Conservation (phyloP, 1,139 yeast species). For the Entelexis sorbosivorans region DNA sequence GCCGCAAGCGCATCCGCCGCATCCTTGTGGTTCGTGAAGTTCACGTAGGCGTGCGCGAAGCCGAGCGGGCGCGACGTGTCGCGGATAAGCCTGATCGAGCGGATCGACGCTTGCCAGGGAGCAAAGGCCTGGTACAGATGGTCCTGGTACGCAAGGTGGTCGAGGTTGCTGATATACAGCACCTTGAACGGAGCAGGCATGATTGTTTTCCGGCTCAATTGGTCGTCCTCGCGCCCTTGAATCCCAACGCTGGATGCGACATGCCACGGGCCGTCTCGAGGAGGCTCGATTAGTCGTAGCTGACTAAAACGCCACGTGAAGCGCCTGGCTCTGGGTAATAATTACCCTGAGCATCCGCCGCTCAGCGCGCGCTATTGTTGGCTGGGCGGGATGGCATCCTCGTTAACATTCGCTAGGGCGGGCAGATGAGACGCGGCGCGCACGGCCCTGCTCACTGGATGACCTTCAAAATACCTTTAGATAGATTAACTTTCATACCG, state of each 20-base stretch:
- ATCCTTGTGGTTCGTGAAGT: slow-evolving; percentile 66
- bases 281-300: not conserved
- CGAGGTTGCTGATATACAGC: slow-evolving; percentile 77
- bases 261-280: not conserved
- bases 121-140: slow-evolving; percentile 55
- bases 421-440: too few species aligned
- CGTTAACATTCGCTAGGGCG: too few species aligned
- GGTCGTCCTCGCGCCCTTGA: not conserved
- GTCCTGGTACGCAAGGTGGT: slow-evolving; percentile 72
- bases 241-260: not conserved
- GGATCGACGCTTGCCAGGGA: slow-evolving; percentile 71
- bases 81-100: slow-evolving; percentile 85
- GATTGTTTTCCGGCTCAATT: slow-evolving; percentile 1
- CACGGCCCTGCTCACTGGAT: too few species aligned
- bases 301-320: slow-evolving; percentile 7
- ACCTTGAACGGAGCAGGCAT: slow-evolving; percentile 12
- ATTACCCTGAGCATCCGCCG: not conserved
- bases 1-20: slow-evolving; percentile 77
- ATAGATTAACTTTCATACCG: too few species aligned
- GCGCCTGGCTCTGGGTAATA: not conserved
- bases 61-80: slow-evolving; percentile 81
- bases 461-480: too few species aligned
- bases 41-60: slow-evolving; percentile 86
- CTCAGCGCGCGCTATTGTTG: not conserved
- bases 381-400: not conserved